Percentiles rank a stretch among this genome's conserved stretches.
These are phyloP conservation scores for Psophocarpus tetragonolobus DNA, from an alignment of 306 rosid species.

Conservation along the genomic window DNA sequence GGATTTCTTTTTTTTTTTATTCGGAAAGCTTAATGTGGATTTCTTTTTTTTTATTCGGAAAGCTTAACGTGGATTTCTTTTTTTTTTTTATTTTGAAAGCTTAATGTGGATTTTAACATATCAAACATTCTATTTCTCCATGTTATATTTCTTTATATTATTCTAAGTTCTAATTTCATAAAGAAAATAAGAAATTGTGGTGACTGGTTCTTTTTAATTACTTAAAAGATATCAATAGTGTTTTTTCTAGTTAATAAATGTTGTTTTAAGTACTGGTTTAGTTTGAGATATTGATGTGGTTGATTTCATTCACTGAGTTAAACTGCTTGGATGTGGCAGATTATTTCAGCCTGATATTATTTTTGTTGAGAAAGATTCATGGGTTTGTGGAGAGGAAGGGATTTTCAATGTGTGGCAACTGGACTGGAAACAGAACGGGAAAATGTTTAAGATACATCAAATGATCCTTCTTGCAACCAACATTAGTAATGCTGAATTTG, in stretches of 20 bases:
- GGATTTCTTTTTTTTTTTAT: no score
- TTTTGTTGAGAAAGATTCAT: conserved; percentile 84
- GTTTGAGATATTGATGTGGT: neutral
- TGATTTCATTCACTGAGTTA: conserved; percentile 27
- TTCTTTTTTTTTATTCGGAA: no score
- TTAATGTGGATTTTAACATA: neutral
- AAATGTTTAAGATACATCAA: conserved; percentile 59
- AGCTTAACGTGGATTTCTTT: no score
- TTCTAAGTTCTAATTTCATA: neutral
- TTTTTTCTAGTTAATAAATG: neutral
- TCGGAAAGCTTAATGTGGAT: no score
- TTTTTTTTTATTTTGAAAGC: no score
- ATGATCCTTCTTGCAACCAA: conserved; percentile 89
- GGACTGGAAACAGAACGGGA: conserved; percentile 78
- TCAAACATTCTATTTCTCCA: neutral
- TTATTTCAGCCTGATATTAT: conserved; percentile 71
- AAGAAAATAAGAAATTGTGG: neutral
- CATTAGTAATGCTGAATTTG: conserved; percentile 60
- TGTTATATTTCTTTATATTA: neutral
- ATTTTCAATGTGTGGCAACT: conserved; percentile 47
- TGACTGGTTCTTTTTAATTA: neutral
- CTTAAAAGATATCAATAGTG: neutral
- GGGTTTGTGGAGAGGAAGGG: conserved; percentile 74
- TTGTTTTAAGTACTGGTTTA: neutral
- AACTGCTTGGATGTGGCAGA: conserved; percentile 56